Evolutionary conservation across 371 early-diverging fungal genomes (phyloP).

Genomic region (Syncephalastrum contaminatum): DNA sequence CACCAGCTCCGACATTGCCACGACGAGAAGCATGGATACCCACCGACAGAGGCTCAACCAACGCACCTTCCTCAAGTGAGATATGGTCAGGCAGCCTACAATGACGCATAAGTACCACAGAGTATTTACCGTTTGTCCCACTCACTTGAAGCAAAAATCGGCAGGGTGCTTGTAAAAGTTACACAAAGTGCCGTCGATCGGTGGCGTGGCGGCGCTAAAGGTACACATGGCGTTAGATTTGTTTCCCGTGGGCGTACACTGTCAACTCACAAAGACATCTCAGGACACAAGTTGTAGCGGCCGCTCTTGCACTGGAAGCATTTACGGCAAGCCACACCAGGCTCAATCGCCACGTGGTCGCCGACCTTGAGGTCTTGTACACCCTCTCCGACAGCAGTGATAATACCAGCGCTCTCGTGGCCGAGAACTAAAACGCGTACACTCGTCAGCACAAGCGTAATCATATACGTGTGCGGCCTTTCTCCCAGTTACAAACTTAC

Average conservation of each 20-base stretch:
- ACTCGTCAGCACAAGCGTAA: no score
- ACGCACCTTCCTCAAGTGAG: constrained; percentile 58
- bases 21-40: constrained; percentile 57
- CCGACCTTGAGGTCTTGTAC: constrained; percentile 64
- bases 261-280: constrained; percentile 40
- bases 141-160: constrained; percentile 53
- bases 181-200: constrained; percentile 51
- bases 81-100: constrained; percentile 46
- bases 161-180: constrained; percentile 51
- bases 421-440: constrained; percentile 52
- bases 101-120: not conserved
- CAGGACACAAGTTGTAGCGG: constrained; percentile 50
- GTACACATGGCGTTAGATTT: constrained; percentile 8
- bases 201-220: constrained; percentile 51
- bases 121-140: not conserved
- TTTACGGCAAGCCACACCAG: constrained; percentile 69
- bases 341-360: constrained; percentile 63
- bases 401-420: constrained; percentile 75
- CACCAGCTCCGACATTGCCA: constrained; percentile 62
- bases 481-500: no score
- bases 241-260: not conserved
- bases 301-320: constrained; percentile 54
- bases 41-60: constrained; percentile 48
- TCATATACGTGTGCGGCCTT: no score
- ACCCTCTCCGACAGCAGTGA: constrained; percentile 55